Base-by-base conservation (phyloP, 2,329 filamentous ascomycete genomes). In the Incumbomyces lentus region DNA sequence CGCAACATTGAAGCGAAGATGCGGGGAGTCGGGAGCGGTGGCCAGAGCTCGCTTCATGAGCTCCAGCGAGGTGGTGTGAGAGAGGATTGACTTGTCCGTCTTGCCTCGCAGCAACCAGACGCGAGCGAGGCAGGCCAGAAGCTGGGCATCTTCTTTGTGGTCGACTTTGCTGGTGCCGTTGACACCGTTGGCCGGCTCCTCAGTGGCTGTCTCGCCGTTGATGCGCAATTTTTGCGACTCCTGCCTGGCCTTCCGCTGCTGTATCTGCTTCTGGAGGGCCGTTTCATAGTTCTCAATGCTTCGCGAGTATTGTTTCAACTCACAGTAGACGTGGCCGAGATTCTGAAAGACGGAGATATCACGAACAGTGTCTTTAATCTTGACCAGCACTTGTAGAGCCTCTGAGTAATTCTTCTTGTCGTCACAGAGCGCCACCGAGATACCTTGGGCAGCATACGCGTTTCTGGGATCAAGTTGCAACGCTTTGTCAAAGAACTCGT, bases 401-500 rank as follows among this genome's bases (percentile, higher is more conserved):
- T 76, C 77, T 53, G 81, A 81, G 64, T 81, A 82, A 58, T 96
- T 88, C 64, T 92, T 95, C 69, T 84, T 92, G 63, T 96, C 90
- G 63, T 98, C 92, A 1, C 92, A 82, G 22, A 98, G 72, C 7
- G 90, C 89, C 60, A 98, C 96, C 12, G 86, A 92, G 54, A 98
- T 81, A 50, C 93, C 92, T 62, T 98, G 92, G 1, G 92, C 92
- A 6, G 93, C 93, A 62, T 94, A 95, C 0, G 92, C 90, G 57
- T 96, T 98, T 68, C 84, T 88, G 0, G 88, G 81, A 59, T 98
- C 92, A n/a, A 98, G 71, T 52, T 93, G 87, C 17, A 98, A 71
- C 3, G 90, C 90, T 68, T 98, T 98, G 63, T 96, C 92, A 58
- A 95, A 98, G 67, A 98, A 98, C 62, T 98, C 93, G 10, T 96